phyloP scores from a whole-genome alignment of 2,329 filamentous ascomycete genomes.

The Macroventuria anomochaeta region DNA sequence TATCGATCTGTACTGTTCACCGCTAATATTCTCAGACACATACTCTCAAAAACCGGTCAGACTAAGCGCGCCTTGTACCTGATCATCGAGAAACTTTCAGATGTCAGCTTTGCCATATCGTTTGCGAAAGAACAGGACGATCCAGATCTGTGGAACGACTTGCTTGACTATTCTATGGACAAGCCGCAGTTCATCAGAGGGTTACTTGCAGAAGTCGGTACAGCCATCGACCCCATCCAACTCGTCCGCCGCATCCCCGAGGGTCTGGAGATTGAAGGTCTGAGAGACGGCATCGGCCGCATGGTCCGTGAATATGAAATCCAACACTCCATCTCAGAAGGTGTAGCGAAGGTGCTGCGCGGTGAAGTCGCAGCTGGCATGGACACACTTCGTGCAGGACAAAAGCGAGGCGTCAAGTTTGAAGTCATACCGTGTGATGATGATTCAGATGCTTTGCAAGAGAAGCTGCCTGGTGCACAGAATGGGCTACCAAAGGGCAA shows the following conservation, averaged over 20 bases:
- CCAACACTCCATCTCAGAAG: conserved; percentile 88
- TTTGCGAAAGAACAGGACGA: conserved; percentile 96
- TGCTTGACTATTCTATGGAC: conserved; percentile 96
- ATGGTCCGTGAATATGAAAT: conserved; percentile 97
- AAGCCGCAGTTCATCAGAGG: conserved; percentile 94
- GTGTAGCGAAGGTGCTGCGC: conserved; percentile 83
- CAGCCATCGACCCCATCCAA: conserved; percentile 88
- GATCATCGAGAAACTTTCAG: conserved; percentile 90
- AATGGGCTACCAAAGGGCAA: conserved; percentile 16
- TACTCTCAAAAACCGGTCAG: conserved; percentile 93
- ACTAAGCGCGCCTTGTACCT: conserved; percentile 89
- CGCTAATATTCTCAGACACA: conserved; percentile 58
- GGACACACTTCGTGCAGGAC: conserved; percentile 77
- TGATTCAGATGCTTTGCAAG: conserved; percentile 17
- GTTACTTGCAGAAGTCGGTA: conserved; percentile 91
- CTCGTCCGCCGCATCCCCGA: conserved; percentile 90
- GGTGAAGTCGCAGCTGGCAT: conserved; percentile 89
- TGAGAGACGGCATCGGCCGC: conserved; percentile 84
- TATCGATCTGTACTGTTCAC: background rate
- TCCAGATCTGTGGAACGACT: conserved; percentile 90
- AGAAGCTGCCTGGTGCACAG: conserved; percentile 16
- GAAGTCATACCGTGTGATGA: conserved; percentile 65
- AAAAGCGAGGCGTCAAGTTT: conserved; percentile 87
- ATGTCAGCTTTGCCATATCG: conserved; percentile 89
- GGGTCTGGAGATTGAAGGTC: conserved; percentile 87